Conservation (phyloP, 768 basidiomycete genomes). For the Trametes maxima region DNA sequence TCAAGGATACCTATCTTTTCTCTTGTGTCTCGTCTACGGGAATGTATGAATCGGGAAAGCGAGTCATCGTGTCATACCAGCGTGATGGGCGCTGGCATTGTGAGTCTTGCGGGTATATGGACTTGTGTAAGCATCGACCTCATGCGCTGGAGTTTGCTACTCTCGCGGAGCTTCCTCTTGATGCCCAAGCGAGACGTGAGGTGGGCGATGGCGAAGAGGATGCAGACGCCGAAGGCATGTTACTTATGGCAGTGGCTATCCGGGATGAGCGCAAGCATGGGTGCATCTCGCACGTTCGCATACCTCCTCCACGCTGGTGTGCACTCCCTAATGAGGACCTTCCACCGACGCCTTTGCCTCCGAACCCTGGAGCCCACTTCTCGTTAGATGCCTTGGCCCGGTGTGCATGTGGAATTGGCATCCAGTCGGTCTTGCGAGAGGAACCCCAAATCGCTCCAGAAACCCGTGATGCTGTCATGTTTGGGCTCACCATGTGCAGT, state of each 20-base stretch:
- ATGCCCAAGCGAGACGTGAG: background rate
- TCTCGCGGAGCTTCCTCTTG: background rate
- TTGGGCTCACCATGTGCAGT: background rate
- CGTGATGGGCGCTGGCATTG: constrained; percentile 14
- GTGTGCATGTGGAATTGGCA: background rate
- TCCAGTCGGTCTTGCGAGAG: background rate
- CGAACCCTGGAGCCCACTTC: background rate
- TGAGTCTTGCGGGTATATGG: background rate
- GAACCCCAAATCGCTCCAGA: background rate
- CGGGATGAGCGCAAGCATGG: background rate
- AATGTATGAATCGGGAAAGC: constrained; percentile 2
- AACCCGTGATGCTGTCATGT: background rate
- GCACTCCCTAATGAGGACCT: background rate
- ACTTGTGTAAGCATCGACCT: constrained; percentile 3
- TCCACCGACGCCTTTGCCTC: background rate
- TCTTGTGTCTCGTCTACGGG: constrained; percentile 4
- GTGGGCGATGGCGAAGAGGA: background rate
- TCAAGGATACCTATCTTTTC: background rate
- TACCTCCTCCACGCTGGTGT: constrained; percentile 6
- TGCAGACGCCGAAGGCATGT: background rate
- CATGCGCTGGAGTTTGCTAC: background rate
- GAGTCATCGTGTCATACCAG: constrained; percentile 8
- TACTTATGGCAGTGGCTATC: background rate
- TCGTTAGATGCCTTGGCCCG: constrained; percentile 1
- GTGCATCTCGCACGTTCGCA: background rate